Evolutionary conservation across 768 basidiomycete species (phyloP), one percentile per base, ranked within the genome.

Genomic region (Termitomyces sp.): DNA sequence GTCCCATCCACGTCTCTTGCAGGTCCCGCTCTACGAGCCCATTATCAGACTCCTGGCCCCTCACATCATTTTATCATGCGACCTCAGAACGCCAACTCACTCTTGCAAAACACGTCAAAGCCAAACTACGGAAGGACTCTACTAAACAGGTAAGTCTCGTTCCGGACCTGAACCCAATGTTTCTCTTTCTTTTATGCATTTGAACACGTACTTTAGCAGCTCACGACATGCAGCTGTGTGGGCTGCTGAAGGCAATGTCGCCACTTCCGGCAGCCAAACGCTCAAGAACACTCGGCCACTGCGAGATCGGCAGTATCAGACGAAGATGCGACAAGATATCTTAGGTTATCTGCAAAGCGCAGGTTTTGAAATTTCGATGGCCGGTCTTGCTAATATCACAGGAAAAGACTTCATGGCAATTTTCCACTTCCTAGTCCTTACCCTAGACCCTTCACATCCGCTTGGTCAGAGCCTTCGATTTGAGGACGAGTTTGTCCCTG

Each of bases 391-490:
- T 45, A 88, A 84, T 45, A 92, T 95, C 45, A 90, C 91, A 3
- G 85, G 84, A 17, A 90, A 91, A 60, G 93, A 95, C 59, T 98
- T 91, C 64, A 83, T 90, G 28, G 73, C 79, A 1, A 88, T 98
- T 41, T 93, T 97, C 66, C 82, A 89, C 52, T 86, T 86, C 57
- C 78, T 98, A 14, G 76, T 93, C 30, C 66, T 72, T 15, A 77
- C 77, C 24, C 72, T 94, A 12, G 94, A 98, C 65, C 85, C 88
- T 5, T 74, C 72, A 53, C 84, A 85, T 71, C 75, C 80, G n/a
- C 66, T 77, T 58, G 75, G 77, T 63, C 71, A 78, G 51, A 71
- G 66, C 35, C 67, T 68, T 42, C 71, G 73, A n/a, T 76, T 81
- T 48, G 94, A 96, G 61, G 94, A 98, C 51, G 91, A 95, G 61